Conservation (phyloP, 2,329 filamentous ascomycete genomes). For the Ambrosiella xylebori region DNA sequence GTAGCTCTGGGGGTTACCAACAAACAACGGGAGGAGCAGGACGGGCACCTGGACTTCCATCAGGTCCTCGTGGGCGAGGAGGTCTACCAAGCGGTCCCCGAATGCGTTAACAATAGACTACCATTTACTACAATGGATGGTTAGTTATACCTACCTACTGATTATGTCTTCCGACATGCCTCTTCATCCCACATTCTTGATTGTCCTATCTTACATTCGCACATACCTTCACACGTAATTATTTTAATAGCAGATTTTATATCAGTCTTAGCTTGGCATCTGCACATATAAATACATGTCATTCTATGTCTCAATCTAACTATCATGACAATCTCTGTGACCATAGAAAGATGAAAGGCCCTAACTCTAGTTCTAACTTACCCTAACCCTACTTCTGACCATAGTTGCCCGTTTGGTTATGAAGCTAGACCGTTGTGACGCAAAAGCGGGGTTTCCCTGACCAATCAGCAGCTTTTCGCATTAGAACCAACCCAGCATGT, state of each 20-base stretch:
- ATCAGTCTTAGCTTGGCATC: not conserved
- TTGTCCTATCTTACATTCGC: not conserved
- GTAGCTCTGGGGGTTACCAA: slow-evolving; percentile 18
- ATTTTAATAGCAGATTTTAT: not conserved
- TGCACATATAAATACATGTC: not conserved
- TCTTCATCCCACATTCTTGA: not conserved
- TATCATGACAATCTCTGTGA: not conserved
- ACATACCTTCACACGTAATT: not conserved
- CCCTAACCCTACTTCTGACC: too few relatives aligned
- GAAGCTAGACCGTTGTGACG: too few relatives aligned
- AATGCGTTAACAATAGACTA: slow-evolving; percentile 20
- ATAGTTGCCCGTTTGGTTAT: too few relatives aligned
- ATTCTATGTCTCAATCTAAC: not conserved
- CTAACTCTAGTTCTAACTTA: too few relatives aligned
- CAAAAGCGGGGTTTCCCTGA: not conserved
- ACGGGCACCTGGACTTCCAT: slow-evolving; percentile 21
- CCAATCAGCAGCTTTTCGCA: not conserved
- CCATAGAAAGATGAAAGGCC: too few relatives aligned
- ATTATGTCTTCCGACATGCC: not conserved
- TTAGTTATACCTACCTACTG: not conserved
- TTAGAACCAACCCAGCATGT: not conserved
- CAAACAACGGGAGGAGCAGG: slow-evolving; percentile 3
- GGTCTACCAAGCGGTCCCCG: slow-evolving; percentile 20
- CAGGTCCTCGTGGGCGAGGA: slow-evolving; percentile 19
- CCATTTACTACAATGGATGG: not conserved